Base-by-base conservation (phyloP, 345 rosid species). In the Noccaea bulbosa region DNA sequence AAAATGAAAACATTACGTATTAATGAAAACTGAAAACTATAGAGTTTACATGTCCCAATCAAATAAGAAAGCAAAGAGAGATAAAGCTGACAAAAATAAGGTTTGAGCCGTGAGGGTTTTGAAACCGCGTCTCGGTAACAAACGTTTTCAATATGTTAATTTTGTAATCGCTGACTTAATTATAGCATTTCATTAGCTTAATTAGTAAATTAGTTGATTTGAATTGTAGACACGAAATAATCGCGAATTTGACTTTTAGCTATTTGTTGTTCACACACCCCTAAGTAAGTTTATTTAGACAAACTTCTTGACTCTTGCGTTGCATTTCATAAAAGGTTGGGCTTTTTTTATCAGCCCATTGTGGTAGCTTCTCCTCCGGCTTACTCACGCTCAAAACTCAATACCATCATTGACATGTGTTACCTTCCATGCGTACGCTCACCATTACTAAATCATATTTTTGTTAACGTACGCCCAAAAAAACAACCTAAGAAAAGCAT, bases 241-340 rank as follows among this genome's bases (percentile, higher is more conserved):
- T 12, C 14, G 63, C 33, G 20, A 5, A 8, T 45, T 45, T 44
- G 54, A 68, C 63, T 32, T 52, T 52, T 4, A 7, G 43, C 3
- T 11, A 5, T 11, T 11, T 44, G 45, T 55, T 68, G 64, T 55
- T 68, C 72, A 68, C 33, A 44, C 44, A 7, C 33, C 20, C n/a
- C n/a, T n/a, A 9, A 38, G 55, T 11, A 22, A 50, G 55, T 11
- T 51, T 39, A 38, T 14, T 39, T 65, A 16, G 49, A 22, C 16
- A 35, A 20, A 48, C 33, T 47, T 34, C 15, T 33, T 8, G 65
- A 14, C 5, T 62, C 15, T 15, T 32, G 6, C 17, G 4, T 51
- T 38, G 30, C 15, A 14, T 24, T 37, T 32, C 15, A 50, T 1
- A 40, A 7, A 11, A 8, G 0, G 43, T 6, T 16, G 45, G 53